Base-by-base conservation (phyloP, 495 filamentous ascomycete genomes). In the Xylaria scruposa region DNA sequence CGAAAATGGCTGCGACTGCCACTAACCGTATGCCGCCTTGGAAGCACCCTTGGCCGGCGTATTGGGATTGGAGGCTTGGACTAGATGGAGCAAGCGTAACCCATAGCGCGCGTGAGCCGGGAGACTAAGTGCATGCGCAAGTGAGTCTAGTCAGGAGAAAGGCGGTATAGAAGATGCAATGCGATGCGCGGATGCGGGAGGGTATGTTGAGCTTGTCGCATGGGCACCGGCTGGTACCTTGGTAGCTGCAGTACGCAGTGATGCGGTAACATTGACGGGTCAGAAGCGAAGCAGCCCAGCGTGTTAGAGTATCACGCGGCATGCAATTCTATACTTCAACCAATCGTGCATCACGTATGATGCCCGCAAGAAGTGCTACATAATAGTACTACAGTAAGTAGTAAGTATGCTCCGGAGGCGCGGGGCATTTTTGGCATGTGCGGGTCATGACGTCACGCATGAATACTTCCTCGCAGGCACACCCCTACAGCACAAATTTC, bases 361-460 rank as follows among this genome's bases (percentile, higher is more conserved):
- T 42, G 38, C 12, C 38, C 38, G 38, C 38, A 42, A 42, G 38
- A 42, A 13, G 38, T 42, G 9, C 38, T 42, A 42, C 38, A 38
- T 38, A 38, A 38, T 42, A 12, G 38, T 42, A 13, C 36, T 38
- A 8, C 6, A 38, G 36, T 38, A 56, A 0, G 24, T 17, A 56
- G 21, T 9, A 10, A 12, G 9, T 13, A 24, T 56, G 21, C 24
- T 21, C 44, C 6, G 44, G 8, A 60, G 31, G 56, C 31, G 56
- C 56, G 56, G 58, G 58, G 58, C 58, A 60, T 33, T 31, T 4
- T 17, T 17, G 24, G 21, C 8, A 21, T 17, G 65, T 40, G 67
- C 51, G 53, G 53, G 53, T 40, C 51, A 68, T 68, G 67, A 68
- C 67, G 67, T 68, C 67, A 68, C 26, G n/a, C 26, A n/a, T 5